Conservation (phyloP, 2,329 filamentous ascomycete species). For the Fusarium kyushuense region DNA sequence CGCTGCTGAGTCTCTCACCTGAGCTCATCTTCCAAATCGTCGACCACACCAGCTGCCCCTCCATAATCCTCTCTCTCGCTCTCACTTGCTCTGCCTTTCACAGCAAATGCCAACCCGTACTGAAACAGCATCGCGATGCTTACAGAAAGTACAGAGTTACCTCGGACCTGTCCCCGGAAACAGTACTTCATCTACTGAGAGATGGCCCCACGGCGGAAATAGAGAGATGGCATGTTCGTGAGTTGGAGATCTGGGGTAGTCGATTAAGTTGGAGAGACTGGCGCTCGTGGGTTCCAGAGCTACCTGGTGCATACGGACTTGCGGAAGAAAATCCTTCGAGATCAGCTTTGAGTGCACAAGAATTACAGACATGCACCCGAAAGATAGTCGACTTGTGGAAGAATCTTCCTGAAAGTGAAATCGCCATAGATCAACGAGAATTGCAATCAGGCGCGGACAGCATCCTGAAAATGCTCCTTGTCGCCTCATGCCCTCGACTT, state of each 20-base stretch:
- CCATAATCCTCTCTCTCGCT: slow-evolving; percentile 8
- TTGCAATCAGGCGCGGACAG: slow-evolving; percentile 18
- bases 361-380: neutral
- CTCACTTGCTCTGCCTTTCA: slow-evolving; percentile 27
- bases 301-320: neutral
- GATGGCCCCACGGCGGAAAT: neutral
- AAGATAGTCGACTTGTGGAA: neutral
- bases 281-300: slow-evolving; percentile 5
- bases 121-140: slow-evolving; percentile 19
- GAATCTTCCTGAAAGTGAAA: too few species aligned
- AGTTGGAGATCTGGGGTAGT: slow-evolving; percentile 37
- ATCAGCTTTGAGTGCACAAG: neutral
- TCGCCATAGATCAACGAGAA: neutral
- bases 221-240: slow-evolving; percentile 30
- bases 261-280: slow-evolving; percentile 27
- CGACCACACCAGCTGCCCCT: neutral
- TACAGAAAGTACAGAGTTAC: neutral
- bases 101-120: neutral
- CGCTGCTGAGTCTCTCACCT: neutral
- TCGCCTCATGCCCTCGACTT: too few species aligned
- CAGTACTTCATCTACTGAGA: neutral
- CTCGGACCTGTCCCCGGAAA: slow-evolving; percentile 17
- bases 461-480: slow-evolving; percentile 23
- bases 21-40: slow-evolving; percentile 25
- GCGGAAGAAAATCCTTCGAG: neutral